A percentile compares a stretch with the other conserved stretches of the same genome.
Evolutionary conservation across 2,329 filamentous ascomycete species (phyloP).

Genomic region (Magnaporthiopsis rhizophila): DNA sequence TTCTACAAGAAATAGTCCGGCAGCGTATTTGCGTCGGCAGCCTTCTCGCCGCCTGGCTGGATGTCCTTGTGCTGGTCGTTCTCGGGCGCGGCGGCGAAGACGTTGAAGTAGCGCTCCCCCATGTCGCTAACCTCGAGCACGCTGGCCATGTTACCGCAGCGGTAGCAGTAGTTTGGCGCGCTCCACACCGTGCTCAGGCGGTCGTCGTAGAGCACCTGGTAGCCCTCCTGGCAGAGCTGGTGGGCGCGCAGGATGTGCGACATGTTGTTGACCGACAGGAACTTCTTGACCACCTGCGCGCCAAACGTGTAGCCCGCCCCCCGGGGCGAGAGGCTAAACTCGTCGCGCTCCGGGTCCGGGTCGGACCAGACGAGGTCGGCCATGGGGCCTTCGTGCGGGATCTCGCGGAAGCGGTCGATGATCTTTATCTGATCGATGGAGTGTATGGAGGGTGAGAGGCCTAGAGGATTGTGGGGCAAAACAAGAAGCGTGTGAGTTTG

Average conservation of each 20-base stretch:
- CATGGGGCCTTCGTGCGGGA: conserved; percentile 98
- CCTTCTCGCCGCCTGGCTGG: conserved; percentile 65
- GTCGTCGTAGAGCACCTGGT: conserved; percentile 94
- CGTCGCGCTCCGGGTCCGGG: conserved; percentile 92
- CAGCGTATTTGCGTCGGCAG: conserved; percentile 52
- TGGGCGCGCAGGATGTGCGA: conserved; percentile 96
- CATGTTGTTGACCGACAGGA: conserved; percentile 95
- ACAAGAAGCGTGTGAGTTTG: not conserved
- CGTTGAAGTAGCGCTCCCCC: conserved; percentile 92
- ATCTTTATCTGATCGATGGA: conserved; percentile 99
- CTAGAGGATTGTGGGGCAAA: conserved; percentile 27
- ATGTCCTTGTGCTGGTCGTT: conserved; percentile 87
- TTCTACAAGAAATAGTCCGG: conserved; percentile 62
- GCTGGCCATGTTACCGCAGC: conserved; percentile 94
- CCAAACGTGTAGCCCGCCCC: conserved; percentile 97
- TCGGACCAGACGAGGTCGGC: conserved; percentile 99
- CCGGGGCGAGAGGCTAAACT: conserved; percentile 88
- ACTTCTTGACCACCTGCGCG: conserved; percentile 96
- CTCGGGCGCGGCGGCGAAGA: conserved; percentile 93
- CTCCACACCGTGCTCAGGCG: conserved; percentile 95
- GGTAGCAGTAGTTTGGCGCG: conserved; percentile 91
- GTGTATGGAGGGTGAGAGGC: conserved; percentile 83
- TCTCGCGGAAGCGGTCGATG: conserved; percentile 97
- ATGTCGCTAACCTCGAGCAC: conserved; percentile 92
- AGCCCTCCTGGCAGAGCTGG: conserved; percentile 96